Conservation (phyloP, 257 asterid genomes). For the Primulina huaijiensis region DNA sequence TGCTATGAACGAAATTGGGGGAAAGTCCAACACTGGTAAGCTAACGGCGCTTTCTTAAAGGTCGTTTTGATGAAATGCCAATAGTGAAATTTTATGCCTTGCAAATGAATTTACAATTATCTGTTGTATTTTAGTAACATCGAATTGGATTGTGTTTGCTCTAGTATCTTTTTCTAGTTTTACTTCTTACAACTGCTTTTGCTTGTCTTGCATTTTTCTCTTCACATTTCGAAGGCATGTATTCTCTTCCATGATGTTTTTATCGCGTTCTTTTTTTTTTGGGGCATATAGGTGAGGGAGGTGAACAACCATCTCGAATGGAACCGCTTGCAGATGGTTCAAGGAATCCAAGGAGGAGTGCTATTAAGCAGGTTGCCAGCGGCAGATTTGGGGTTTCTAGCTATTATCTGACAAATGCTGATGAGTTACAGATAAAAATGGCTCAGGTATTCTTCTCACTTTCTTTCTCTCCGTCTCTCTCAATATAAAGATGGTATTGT, state of each 20-base stretch:
- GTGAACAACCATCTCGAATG: conserved; percentile 99
- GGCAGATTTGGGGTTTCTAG: conserved; percentile 99
- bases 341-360: conserved; percentile 85
- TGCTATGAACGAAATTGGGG: conserved; percentile 95
- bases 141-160: not conserved
- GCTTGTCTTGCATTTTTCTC: not conserved
- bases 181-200: not conserved
- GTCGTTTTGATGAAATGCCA: not conserved
- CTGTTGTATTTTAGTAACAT: not conserved
- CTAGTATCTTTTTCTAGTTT: not conserved
- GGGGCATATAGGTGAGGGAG: conserved; percentile 81
- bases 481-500: conserved; percentile 4
- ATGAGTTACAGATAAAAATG: conserved; percentile 94
- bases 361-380: conserved; percentile 98
- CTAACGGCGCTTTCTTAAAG: not conserved
- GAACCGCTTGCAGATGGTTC: conserved; percentile 92
- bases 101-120: not conserved
- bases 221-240: conserved; percentile 8
- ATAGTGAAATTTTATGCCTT: not conserved
- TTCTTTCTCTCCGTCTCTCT: conserved; percentile 1
- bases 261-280: not conserved
- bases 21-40: conserved; percentile 93
- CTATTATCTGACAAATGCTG: conserved; percentile 94
- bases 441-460: conserved; percentile 71
- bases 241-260: conserved; percentile 7